phyloP scores from a whole-genome alignment of 2,329 filamentous ascomycete species.

The Periconia sp. region DNA sequence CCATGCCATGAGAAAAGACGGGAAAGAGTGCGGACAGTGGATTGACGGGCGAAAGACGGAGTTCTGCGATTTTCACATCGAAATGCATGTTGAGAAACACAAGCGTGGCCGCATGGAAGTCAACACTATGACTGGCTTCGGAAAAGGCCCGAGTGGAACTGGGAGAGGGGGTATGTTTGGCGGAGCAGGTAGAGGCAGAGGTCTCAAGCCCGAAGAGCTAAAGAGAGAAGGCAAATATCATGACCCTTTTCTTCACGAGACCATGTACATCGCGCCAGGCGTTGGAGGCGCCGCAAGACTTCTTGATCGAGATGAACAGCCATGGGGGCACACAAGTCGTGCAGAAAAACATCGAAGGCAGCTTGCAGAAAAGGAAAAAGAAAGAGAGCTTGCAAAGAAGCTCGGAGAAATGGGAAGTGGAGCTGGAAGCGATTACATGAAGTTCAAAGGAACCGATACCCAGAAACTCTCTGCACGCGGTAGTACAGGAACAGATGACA shows the following conservation, averaged over 20 bases:
- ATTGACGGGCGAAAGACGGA: slow-evolving; percentile 87
- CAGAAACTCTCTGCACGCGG: slow-evolving; percentile 25
- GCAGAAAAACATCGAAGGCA: slow-evolving; percentile 70
- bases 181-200: slow-evolving; percentile 26
- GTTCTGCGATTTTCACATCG: slow-evolving; percentile 91
- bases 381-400: slow-evolving; percentile 73
- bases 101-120: slow-evolving; percentile 76
- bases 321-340: slow-evolving; percentile 57
- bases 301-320: slow-evolving; percentile 65
- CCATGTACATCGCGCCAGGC: slow-evolving; percentile 50
- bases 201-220: slow-evolving; percentile 33
- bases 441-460: slow-evolving; percentile 32
- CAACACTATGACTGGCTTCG: slow-evolving; percentile 68
- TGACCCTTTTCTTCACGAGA: slow-evolving; percentile 64
- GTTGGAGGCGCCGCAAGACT: slow-evolving; percentile 63
- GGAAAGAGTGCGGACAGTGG: slow-evolving; percentile 80
- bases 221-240: slow-evolving; percentile 52
- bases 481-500: slow-evolving; percentile 16
- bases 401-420: slow-evolving; percentile 69
- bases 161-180: slow-evolving; percentile 42
- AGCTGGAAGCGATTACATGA: slow-evolving; percentile 75
- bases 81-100: slow-evolving; percentile 76
- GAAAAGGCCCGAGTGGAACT: slow-evolving; percentile 31
- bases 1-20: slow-evolving; percentile 83
- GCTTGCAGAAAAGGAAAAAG: slow-evolving; percentile 71